These are phyloP conservation scores for Epithele typhae DNA, from an alignment of 768 basidiomycete species.

Conservation along the genomic window DNA sequence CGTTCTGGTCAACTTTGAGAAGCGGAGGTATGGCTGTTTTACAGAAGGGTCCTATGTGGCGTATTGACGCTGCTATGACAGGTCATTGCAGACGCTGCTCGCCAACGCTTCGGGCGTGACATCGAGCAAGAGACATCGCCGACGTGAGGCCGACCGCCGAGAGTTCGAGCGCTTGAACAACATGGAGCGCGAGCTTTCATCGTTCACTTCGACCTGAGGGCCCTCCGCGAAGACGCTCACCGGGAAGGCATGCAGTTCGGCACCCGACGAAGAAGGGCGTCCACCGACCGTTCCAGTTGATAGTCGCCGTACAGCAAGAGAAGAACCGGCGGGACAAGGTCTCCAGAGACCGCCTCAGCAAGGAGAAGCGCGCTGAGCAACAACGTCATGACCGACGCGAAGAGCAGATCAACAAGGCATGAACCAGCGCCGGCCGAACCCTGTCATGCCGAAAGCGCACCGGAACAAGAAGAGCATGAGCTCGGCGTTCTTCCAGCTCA, in stretches of 20 bases:
- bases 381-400: conserved; percentile 67
- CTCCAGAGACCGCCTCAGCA: conserved; percentile 62
- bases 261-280: conserved; percentile 46
- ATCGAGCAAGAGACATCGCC: conserved; percentile 38
- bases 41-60: not conserved
- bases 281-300: conserved; percentile 61
- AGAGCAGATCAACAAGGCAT: conserved; percentile 75
- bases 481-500: conserved; percentile 74
- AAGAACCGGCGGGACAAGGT: conserved; percentile 77
- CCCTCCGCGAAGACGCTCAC: conserved; percentile 71
- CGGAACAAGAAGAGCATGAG: conserved; percentile 88
- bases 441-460: conserved; percentile 61
- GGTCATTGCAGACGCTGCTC: conserved; percentile 66
- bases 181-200: conserved; percentile 65
- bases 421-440: conserved; percentile 48
- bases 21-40: conserved; percentile 57
- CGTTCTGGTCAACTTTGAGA: conserved; percentile 74
- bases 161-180: conserved; percentile 75
- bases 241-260: conserved; percentile 52
- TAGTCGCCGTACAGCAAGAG: conserved; percentile 66
- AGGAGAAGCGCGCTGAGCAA: conserved; percentile 76
- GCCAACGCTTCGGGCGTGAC: conserved; percentile 43
- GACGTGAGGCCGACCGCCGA: conserved; percentile 55
- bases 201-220: conserved; percentile 65
- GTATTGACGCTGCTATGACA: conserved; percentile 22